Conservation (phyloP, 2,329 filamentous ascomycete species). For the Fusarium compactum region DNA sequence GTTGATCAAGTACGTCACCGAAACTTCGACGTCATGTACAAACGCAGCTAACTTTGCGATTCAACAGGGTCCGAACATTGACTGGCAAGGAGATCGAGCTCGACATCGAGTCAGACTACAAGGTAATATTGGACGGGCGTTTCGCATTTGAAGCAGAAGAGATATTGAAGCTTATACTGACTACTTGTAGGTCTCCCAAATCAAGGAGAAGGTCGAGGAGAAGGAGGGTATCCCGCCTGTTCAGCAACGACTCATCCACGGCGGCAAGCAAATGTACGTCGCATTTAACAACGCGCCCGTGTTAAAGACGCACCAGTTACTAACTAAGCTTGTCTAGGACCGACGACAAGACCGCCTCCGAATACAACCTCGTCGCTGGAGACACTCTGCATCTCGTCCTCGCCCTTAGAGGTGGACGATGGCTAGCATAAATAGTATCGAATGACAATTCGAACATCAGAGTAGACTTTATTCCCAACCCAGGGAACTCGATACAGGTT, state of each 20-base stretch:
- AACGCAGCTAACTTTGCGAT: constrained; percentile 37
- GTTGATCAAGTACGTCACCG: constrained; percentile 64
- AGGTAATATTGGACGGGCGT: constrained; percentile 65
- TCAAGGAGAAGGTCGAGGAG: constrained; percentile 99
- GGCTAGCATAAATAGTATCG: constrained; percentile 33
- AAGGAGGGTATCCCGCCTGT: constrained; percentile 98
- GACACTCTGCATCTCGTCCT: constrained; percentile 96
- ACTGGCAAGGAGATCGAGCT: constrained; percentile 99
- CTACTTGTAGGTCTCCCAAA: constrained; percentile 80
- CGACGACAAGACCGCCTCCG: constrained; percentile 92
- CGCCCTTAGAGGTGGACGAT: constrained; percentile 83
- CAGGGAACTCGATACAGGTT: constrained; percentile 1
- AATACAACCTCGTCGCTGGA: constrained; percentile 91
- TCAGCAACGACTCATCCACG: constrained; percentile 95
- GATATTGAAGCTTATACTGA: constrained; percentile 18
- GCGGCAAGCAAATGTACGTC: constrained; percentile 94
- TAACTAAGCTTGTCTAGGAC: constrained; percentile 67
- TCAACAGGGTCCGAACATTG: constrained; percentile 87
- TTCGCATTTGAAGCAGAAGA: background rate
- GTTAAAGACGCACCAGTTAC: background rate
- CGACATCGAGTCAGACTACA: constrained; percentile 94
- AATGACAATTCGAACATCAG: constrained; percentile 10
- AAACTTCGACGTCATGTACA: constrained; percentile 16
- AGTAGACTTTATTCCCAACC: background rate
- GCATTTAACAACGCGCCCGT: background rate